Conservation (phyloP, 345 rosid species). For the Hirschfeldia incana region DNA sequence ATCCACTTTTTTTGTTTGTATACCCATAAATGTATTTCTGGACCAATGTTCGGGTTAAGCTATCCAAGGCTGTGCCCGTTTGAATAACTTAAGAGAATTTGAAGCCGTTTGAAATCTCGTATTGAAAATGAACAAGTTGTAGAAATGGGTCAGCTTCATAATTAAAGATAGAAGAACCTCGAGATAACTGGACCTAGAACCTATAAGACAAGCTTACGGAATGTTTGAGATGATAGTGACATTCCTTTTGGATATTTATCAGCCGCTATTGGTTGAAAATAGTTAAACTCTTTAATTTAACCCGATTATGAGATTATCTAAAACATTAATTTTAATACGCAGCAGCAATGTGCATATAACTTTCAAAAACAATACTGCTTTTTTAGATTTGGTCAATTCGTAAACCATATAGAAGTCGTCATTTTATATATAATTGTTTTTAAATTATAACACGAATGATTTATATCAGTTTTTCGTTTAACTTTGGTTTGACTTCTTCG, state of each 20-base stretch:
- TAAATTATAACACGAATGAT: background rate
- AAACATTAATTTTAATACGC: background rate
- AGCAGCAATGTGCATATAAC: background rate
- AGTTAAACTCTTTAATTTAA: background rate
- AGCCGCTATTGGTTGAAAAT: background rate
- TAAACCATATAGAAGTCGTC: background rate
- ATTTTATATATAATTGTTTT: background rate
- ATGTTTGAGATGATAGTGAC: conserved; percentile 27
- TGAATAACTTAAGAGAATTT: background rate
- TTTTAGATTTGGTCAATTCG: background rate
- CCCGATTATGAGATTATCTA: background rate
- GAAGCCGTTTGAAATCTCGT: background rate
- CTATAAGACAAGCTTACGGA: conserved; percentile 7
- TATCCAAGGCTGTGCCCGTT: background rate
- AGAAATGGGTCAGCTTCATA: conserved; percentile 15
- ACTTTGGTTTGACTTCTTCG: background rate
- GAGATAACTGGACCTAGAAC: background rate
- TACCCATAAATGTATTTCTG: conserved; percentile 16
- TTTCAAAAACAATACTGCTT: background rate
- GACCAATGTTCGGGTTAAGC: conserved; percentile 13
- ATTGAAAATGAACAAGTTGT: conserved; percentile 20
- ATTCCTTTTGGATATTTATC: background rate
- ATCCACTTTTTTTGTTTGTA: background rate
- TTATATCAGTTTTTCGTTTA: background rate
- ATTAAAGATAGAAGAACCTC: conserved; percentile 8